Evolutionary conservation across 2,329 filamentous ascomycete genomes (phyloP), one percentile per base, ranked within the genome.

Genomic region (Cladophialophora psammophila): DNA sequence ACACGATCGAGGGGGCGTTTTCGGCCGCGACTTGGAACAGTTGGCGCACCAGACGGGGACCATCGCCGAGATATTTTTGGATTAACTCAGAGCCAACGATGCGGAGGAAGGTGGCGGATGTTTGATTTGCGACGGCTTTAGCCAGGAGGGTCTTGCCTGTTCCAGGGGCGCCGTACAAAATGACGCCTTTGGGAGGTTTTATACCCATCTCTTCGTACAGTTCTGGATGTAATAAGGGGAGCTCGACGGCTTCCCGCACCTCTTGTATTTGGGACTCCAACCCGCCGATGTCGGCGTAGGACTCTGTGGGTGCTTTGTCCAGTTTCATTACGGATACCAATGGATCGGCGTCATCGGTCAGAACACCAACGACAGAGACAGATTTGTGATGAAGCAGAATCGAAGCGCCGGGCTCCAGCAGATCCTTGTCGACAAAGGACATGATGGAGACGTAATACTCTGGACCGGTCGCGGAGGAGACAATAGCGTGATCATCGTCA

Each of bases 401-500:
- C 75, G 93, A 97, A 18, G 95, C 93, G 68, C 96, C 96, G 1
- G 95, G 95, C 81, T 99, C 95, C 52, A 99, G 86, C 3, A 99
- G 88, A 76, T 99, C 95, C 82, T 99, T 99, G 85, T 99, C 95
- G 72, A 99, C 95, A 76, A 99, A 99, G 63, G 94, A 97, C 95
- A 98, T 98, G 86, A 99, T 99, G 74, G 94, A 97, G 72, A 99
- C 95, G 79, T 98, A 99, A 86, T 97, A 99, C 80, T 99, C 95
- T 0, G 95, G 95, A 0, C 95, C 95, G 6, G 95, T 98, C 0
- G 95, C 96, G 79, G 93, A 97, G 18, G 94, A 97, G 40, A 99
- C 95, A 76, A 99, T 99, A 69, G 95, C 95, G 76, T 99, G 95
- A 82, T 99, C 95, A 78, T 99, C 95, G 76, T 99, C 95, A 77